Conservation (phyloP, 441 rosid species). For the Erodium trifolium region DNA sequence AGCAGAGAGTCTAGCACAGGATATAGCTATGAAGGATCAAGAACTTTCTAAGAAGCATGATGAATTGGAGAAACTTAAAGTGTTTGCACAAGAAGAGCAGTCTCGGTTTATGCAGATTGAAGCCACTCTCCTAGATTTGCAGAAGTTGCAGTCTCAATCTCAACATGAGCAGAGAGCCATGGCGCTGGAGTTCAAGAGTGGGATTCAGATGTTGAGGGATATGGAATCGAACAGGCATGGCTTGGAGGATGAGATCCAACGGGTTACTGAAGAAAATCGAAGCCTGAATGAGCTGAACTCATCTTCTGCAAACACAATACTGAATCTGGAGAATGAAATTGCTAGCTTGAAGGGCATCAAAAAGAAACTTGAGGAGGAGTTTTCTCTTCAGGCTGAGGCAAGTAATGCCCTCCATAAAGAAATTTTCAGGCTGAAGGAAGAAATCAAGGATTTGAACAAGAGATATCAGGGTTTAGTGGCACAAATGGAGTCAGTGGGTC, state of each 20-base stretch:
- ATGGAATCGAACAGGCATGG: constrained; percentile 45
- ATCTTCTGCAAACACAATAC: constrained; percentile 41
- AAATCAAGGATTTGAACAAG: constrained; percentile 34
- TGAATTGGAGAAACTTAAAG: constrained; percentile 58
- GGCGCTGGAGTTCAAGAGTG: constrained; percentile 41
- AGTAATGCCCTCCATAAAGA: constrained; percentile 44
- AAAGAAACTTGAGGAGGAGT: constrained; percentile 49
- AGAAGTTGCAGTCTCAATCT: constrained; percentile 60
- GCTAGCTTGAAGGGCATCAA: constrained; percentile 44
- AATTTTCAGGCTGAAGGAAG: constrained; percentile 37
- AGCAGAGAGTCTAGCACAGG: constrained; percentile 50
- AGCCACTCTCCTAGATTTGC: constrained; percentile 48
- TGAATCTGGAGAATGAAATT: constrained; percentile 40
- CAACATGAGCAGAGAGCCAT: constrained; percentile 54
- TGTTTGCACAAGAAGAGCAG: constrained; percentile 47
- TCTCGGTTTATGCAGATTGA: constrained; percentile 50
- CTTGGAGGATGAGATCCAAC: constrained; percentile 38
- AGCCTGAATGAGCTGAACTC: constrained; percentile 40
- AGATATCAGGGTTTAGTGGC: constrained; percentile 37
- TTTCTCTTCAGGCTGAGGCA: constrained; percentile 36
- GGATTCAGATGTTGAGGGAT: constrained; percentile 55
- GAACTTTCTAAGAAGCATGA: constrained; percentile 57
- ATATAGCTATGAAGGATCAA: constrained; percentile 60
- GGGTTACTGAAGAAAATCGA: constrained; percentile 40
- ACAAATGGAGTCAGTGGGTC: constrained; percentile 46